Evolutionary conservation across 306 rosid species (phyloP).

Genomic region (Quillaja saponaria): DNA sequence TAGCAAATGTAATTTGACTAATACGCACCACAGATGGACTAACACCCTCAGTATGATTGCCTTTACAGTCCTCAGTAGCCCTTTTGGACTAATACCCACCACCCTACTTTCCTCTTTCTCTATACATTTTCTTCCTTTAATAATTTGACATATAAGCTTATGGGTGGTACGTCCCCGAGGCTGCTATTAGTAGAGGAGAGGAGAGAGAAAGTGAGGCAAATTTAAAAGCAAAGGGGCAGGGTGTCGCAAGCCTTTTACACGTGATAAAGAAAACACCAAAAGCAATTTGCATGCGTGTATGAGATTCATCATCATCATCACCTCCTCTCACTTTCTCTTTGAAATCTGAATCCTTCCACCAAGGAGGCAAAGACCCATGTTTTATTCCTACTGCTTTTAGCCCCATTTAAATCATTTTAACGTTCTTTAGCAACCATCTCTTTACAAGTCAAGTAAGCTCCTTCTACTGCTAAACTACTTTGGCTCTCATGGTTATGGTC

Average conservation of each 20-base stretch:
- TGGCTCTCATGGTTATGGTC: background rate
- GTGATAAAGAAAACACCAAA: slow-evolving; percentile 81
- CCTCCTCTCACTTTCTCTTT: slow-evolving; percentile 16
- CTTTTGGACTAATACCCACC: slow-evolving; percentile 59
- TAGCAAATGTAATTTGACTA: no score
- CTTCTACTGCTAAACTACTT: background rate
- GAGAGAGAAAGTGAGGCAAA: slow-evolving; percentile 15
- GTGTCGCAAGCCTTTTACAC: slow-evolving; percentile 60
- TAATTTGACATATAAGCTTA: slow-evolving; percentile 26
- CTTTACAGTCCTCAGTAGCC: slow-evolving; percentile 58
- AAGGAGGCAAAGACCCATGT: slow-evolving; percentile 30
- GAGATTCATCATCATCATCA: slow-evolving; percentile 59
- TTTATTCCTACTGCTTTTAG: slow-evolving; percentile 21
- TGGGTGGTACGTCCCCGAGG: slow-evolving; percentile 66
- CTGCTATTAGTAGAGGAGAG: slow-evolving; percentile 39
- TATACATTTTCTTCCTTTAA: background rate
- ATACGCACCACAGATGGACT: no score
- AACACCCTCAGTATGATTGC: slow-evolving; percentile 76
- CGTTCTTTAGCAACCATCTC: slow-evolving; percentile 7
- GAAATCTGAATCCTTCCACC: slow-evolving; percentile 31
- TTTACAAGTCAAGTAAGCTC: slow-evolving; percentile 15
- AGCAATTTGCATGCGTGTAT: slow-evolving; percentile 82
- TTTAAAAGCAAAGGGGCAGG: slow-evolving; percentile 42
- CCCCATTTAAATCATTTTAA: slow-evolving; percentile 11
- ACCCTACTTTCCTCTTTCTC: slow-evolving; percentile 8